Percentiles rank a stretch among this genome's conserved stretches.
Evolutionary conservation across 1,139 yeast species (phyloP).

Genomic region (Pneumocystis carinii): DNA sequence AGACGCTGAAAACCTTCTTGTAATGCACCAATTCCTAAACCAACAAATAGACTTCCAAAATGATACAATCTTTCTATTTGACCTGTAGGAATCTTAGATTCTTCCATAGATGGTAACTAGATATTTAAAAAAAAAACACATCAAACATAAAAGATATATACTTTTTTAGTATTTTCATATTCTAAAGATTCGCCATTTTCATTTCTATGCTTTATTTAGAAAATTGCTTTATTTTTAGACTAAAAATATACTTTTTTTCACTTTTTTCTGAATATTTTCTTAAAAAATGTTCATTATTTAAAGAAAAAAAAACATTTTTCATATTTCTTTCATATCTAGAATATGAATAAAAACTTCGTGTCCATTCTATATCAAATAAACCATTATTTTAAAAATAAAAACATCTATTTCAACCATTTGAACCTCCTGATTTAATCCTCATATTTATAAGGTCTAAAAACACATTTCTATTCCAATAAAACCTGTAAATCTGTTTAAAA

Average conservation of each 20-base stretch:
- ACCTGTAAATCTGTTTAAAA: too few relatives aligned
- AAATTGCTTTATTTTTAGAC: too few relatives aligned
- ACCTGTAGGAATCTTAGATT: constrained; percentile 67
- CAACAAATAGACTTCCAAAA: constrained; percentile 85
- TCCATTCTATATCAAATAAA: too few relatives aligned
- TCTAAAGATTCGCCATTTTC: not conserved
- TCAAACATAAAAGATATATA: not conserved
- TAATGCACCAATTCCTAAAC: constrained; percentile 75
- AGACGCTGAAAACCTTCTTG: constrained; percentile 60
- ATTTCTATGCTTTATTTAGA: not conserved
- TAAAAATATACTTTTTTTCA: not conserved
- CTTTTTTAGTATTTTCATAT: not conserved
- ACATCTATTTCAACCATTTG: not conserved
- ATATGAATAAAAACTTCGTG: not conserved
- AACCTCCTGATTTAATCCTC: not conserved
- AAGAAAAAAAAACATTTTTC: too few relatives aligned
- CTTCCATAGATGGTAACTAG: constrained; percentile 9
- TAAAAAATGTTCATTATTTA: too few relatives aligned
- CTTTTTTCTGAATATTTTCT: not conserved
- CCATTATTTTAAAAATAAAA: not conserved
- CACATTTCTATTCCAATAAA: too few relatives aligned
- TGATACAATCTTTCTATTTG: constrained; percentile 78
- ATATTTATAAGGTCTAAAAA: too few relatives aligned
- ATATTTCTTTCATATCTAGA: too few relatives aligned
- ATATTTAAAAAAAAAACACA: not conserved